These are phyloP conservation scores for Drosera spatulata DNA, from an alignment of 179 eudicot species.

Conservation along the genomic window DNA sequence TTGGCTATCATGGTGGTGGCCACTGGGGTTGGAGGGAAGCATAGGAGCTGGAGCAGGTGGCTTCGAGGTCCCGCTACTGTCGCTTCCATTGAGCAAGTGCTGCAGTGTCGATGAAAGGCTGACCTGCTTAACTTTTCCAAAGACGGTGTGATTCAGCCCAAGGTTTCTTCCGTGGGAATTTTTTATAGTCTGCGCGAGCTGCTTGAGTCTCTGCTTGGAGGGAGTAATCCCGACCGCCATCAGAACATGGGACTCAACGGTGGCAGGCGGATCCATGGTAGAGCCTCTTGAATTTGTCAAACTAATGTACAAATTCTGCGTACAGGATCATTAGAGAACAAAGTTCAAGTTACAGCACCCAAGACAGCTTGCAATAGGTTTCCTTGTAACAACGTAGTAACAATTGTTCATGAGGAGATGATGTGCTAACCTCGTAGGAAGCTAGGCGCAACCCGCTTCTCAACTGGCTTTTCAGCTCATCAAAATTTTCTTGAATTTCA, in stretches of 20 bases:
- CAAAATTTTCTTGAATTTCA: conserved; percentile 57
- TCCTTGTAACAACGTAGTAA: background rate
- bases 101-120: conserved; percentile 72
- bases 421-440: conserved; percentile 52
- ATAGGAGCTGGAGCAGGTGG: conserved; percentile 66
- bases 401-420: background rate
- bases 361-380: background rate
- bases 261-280: conserved; percentile 69
- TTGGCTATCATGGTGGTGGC: conserved; percentile 39
- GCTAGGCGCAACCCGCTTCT: conserved; percentile 62
- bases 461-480: conserved; percentile 54
- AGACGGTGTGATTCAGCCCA: conserved; percentile 79
- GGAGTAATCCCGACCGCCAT: conserved; percentile 56
- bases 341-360: background rate
- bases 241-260: conserved; percentile 57
- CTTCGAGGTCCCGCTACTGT: conserved; percentile 20
- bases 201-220: conserved; percentile 64
- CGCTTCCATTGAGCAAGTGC: conserved; percentile 38
- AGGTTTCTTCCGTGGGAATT: conserved; percentile 73
- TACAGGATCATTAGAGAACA: background rate
- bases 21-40: conserved; percentile 48
- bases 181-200: conserved; percentile 72
- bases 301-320: conserved; percentile 82
- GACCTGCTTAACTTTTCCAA: conserved; percentile 88
- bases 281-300: conserved; percentile 78